Percentiles rank a stretch among this genome's conserved stretches.
phyloP scores from a whole-genome alignment of 192 early-diverging fungal species.

The Haplosporangium gracile region DNA sequence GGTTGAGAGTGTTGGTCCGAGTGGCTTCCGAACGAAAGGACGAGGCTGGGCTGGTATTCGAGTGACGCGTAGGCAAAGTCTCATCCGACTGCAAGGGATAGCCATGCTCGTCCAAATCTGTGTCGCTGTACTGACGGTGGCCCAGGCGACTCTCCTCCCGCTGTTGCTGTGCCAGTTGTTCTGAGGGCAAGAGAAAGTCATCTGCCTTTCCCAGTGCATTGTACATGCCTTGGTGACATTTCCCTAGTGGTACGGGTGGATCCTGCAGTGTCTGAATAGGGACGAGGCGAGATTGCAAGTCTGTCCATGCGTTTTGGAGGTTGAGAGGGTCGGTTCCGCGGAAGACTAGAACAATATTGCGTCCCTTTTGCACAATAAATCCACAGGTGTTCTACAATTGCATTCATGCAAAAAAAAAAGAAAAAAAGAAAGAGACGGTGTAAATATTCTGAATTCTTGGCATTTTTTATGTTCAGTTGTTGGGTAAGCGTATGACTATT shows the following conservation, averaged over 20 bases:
- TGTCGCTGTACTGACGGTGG: conserved; percentile 23
- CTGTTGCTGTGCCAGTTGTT: conserved; percentile 48
- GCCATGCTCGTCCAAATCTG: conserved; percentile 18
- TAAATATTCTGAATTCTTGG: neutral
- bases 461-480: neutral
- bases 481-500: neutral
- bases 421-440: neutral
- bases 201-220: conserved; percentile 62
- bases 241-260: conserved; percentile 53
- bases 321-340: conserved; percentile 70
- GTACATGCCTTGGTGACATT: conserved; percentile 68
- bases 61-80: neutral
- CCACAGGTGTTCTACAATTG: conserved; percentile 61
- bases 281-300: conserved; percentile 56
- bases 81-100: neutral
- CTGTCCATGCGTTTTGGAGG: conserved; percentile 68
- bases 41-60: conserved; percentile 29
- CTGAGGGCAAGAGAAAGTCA: conserved; percentile 35
- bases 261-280: conserved; percentile 38
- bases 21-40: conserved; percentile 44
- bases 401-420: conserved; percentile 3
- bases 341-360: conserved; percentile 68
- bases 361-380: conserved; percentile 66
- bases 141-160: conserved; percentile 29
- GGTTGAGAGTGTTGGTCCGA: conserved; percentile 40